phyloP scores from a whole-genome alignment of 139 green algal genomes.

The Mesotaenium endlicherianum region DNA sequence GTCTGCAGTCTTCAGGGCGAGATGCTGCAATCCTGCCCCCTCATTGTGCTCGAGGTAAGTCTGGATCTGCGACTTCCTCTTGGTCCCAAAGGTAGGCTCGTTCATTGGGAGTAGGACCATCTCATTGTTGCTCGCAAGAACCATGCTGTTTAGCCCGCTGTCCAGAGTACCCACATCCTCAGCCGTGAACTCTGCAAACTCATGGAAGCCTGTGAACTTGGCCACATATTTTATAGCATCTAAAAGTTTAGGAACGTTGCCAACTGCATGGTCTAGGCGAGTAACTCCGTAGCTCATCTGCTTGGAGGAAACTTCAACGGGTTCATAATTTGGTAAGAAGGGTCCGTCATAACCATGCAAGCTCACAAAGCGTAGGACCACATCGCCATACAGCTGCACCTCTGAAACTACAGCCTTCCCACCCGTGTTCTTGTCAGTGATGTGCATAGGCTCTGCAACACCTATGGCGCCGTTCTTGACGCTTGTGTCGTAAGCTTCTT shows the following conservation, averaged over 20 bases:
- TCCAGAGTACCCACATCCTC: constrained; percentile 93
- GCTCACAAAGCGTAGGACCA: constrained; percentile 74
- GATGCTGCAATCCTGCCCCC: constrained; percentile 92
- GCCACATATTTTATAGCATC: constrained; percentile 81
- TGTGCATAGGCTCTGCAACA: constrained; percentile 62
- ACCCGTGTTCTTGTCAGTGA: constrained; percentile 52
- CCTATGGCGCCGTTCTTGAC: constrained; percentile 69
- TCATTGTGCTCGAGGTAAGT: constrained; percentile 98
- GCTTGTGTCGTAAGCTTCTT: constrained; percentile 66
- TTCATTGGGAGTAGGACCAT: constrained; percentile 91
- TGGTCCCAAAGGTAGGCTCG: constrained; percentile 42
- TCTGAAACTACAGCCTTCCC: constrained; percentile 65
- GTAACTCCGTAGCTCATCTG: constrained; percentile 22
- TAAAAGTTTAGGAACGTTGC: constrained; percentile 85
- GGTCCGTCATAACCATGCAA: constrained; percentile 55
- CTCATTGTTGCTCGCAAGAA: constrained; percentile 92
- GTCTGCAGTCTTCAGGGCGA: constrained; percentile 93
- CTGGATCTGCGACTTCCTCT: constrained; percentile 61
- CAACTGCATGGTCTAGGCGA: constrained; percentile 92
- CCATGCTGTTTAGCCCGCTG: constrained; percentile 61
- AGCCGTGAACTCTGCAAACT: constrained; percentile 96
- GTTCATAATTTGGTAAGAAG: constrained; percentile 78
- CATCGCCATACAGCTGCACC: constrained; percentile 91
- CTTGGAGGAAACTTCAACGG: constrained; percentile 34
- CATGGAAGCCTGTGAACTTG: constrained; percentile 86